A percentile compares a stretch with the other conserved stretches of the same genome.
phyloP scores from a whole-genome alignment of 2,329 filamentous ascomycete genomes.

The Geosmithia flava region DNA sequence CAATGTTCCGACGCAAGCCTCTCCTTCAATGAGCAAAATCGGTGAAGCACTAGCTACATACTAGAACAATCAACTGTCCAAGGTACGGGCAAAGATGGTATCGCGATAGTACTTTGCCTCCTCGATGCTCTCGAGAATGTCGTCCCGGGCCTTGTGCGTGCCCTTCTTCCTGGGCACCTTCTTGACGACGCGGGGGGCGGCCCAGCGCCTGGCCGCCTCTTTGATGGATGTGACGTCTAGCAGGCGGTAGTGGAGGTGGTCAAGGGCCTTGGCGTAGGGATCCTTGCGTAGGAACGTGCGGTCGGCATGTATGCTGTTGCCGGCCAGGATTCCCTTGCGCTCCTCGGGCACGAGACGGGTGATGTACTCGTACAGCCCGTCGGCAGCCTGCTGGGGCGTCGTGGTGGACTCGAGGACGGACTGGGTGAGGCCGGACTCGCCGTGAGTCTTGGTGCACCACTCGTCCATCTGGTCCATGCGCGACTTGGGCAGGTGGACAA shows the following conservation, averaged over 20 bases:
- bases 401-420: slow-evolving; percentile 62
- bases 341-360: slow-evolving; percentile 54
- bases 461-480: slow-evolving; percentile 70
- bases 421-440: slow-evolving; percentile 66
- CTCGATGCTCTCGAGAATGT: slow-evolving; percentile 90
- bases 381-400: slow-evolving; percentile 60
- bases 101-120: slow-evolving; percentile 79
- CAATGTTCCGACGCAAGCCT: not conserved
- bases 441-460: slow-evolving; percentile 80
- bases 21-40: not conserved
- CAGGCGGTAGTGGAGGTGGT: slow-evolving; percentile 79
- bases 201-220: slow-evolving; percentile 80
- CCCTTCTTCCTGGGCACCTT: slow-evolving; percentile 60
- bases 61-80: slow-evolving; percentile 1
- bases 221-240: slow-evolving; percentile 88
- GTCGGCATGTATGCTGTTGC: slow-evolving; percentile 90
- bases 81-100: slow-evolving; percentile 44
- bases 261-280: slow-evolving; percentile 62
- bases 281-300: slow-evolving; percentile 62
- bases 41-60: not conserved
- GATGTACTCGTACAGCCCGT: slow-evolving; percentile 67
- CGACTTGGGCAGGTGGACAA: slow-evolving; percentile 61
- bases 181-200: slow-evolving; percentile 28
- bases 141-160: slow-evolving; percentile 71
- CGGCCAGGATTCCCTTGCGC: slow-evolving; percentile 63